These are phyloP conservation scores for Lolium rigidum DNA, from an alignment of 176 grass and related monocot species.

Conservation along the genomic window DNA sequence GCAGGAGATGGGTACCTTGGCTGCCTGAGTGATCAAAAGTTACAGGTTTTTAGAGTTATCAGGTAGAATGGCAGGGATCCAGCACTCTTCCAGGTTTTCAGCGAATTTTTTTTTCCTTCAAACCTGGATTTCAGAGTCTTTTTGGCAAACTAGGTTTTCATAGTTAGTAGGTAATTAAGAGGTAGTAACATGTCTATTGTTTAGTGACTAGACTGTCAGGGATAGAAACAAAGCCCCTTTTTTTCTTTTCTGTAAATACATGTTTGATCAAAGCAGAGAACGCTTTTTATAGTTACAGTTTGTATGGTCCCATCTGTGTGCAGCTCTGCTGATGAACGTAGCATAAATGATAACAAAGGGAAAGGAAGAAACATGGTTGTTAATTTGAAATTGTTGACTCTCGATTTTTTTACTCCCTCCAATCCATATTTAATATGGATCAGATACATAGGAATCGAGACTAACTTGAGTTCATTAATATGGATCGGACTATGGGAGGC, in stretches of 20 bases:
- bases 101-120: no score
- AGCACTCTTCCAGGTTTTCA: neutral
- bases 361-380: no score
- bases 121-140: neutral
- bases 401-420: no score
- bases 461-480: no score
- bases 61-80: conserved; percentile 12
- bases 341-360: no score
- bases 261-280: neutral
- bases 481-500: no score
- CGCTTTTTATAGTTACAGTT: neutral
- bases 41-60: conserved; percentile 66
- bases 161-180: neutral
- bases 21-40: conserved; percentile 66
- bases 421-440: no score
- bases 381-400: no score
- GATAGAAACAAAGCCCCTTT: neutral
- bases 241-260: neutral
- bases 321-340: no score
- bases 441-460: no score
- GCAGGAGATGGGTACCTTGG: conserved; percentile 57
- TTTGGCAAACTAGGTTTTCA: neutral
- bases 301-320: no score
- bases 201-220: neutral
- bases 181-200: neutral